Conservation (phyloP, 768 basidiomycete genomes). For the Rhodocollybia butyracea region DNA sequence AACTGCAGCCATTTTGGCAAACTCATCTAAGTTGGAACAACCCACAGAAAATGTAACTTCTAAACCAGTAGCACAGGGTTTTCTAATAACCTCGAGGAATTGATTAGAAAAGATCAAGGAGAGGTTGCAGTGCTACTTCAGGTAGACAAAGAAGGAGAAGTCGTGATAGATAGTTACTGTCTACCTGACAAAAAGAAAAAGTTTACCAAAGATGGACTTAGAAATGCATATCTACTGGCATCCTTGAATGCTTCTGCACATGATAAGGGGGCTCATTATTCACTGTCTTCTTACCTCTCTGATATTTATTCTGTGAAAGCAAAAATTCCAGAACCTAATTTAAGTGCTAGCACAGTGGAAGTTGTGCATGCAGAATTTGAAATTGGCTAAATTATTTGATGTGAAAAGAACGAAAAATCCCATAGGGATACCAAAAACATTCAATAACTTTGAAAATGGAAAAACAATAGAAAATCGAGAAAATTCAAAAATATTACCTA, state of each 20-base stretch:
- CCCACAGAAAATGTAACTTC: background rate
- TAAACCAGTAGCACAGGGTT: slow-evolving; percentile 4
- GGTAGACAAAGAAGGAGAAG: background rate
- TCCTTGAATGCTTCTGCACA: background rate
- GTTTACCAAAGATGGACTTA: slow-evolving; percentile 1
- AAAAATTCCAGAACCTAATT: too few relatives aligned
- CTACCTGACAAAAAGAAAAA: background rate
- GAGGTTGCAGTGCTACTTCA: slow-evolving; percentile 4
- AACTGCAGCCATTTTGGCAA: background rate
- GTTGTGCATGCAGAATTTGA: too few relatives aligned
- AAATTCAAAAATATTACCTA: too few relatives aligned
- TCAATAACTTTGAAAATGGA: too few relatives aligned
- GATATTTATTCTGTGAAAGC: too few relatives aligned
- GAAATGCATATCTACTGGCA: slow-evolving; percentile 3
- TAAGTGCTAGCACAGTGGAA: too few relatives aligned
- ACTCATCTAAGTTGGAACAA: background rate
- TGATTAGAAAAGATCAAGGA: slow-evolving; percentile 8
- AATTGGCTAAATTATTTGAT: too few relatives aligned
- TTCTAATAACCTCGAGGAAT: slow-evolving; percentile 7
- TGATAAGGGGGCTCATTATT: background rate
- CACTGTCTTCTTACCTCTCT: too few relatives aligned
- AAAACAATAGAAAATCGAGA: too few relatives aligned
- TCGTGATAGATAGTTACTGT: background rate
- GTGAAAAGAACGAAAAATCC: too few relatives aligned
- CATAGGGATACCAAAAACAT: too few relatives aligned